phyloP scores from a whole-genome alignment of 768 basidiomycete species.

The Austroboletus eburneus region DNA sequence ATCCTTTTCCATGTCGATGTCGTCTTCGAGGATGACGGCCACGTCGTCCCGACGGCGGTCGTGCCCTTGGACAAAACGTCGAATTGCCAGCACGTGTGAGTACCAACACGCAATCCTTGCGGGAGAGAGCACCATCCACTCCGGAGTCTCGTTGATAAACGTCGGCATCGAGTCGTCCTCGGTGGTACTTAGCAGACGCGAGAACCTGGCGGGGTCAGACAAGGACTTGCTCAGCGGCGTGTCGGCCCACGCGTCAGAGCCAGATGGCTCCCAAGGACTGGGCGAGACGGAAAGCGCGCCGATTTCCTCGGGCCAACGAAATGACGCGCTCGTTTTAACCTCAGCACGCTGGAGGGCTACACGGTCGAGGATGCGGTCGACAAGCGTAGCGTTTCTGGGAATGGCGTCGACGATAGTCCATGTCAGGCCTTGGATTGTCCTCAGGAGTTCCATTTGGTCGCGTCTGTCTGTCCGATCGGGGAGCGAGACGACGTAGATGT shows the following conservation, averaged over 20 bases:
- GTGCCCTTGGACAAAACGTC: slow-evolving; percentile 35
- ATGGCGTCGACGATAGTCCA: no score
- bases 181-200: slow-evolving; percentile 40
- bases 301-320: slow-evolving; percentile 40
- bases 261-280: slow-evolving; percentile 9
- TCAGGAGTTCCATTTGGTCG: no score
- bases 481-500: slow-evolving; percentile 59
- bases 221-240: slow-evolving; percentile 1
- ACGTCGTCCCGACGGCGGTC: no score
- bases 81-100: slow-evolving; percentile 57
- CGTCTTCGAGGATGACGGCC: no score
- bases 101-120: slow-evolving; percentile 69
- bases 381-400: no score
- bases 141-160: no score
- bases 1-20: slow-evolving; percentile 72
- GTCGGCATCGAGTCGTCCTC: slow-evolving; percentile 37
- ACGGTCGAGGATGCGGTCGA: no score
- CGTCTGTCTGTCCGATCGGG: slow-evolving; percentile 52
- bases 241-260: no score
- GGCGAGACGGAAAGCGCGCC: slow-evolving; percentile 22
- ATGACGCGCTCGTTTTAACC: slow-evolving; percentile 4
- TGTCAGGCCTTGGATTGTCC: no score
- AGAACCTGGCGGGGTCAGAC: not conserved
- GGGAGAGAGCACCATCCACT: slow-evolving; percentile 54
- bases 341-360: slow-evolving; percentile 25